Conservation (phyloP, 371 early-diverging fungal species). For the Parasitella parasitica region DNA sequence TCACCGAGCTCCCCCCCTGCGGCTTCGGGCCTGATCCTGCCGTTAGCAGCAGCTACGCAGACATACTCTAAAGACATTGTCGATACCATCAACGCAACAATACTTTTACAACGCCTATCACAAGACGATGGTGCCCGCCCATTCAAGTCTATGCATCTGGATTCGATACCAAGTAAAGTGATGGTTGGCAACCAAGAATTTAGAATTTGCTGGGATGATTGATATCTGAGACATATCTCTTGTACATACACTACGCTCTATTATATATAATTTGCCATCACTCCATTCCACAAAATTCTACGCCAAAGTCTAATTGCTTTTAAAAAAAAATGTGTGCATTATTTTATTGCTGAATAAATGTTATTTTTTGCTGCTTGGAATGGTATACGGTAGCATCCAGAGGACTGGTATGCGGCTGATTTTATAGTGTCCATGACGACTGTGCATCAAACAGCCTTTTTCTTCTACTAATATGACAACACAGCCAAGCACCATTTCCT, state of each 20-base stretch:
- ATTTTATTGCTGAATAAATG: not conserved
- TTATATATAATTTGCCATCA: not conserved
- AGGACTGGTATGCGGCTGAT: too few species aligned
- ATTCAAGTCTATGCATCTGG: constrained; percentile 17
- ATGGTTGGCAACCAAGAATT: constrained; percentile 29
- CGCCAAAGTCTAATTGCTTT: too few species aligned
- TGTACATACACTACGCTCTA: not conserved
- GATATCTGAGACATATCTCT: not conserved
- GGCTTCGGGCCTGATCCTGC: too few species aligned
- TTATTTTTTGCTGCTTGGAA: not conserved
- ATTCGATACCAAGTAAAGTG: constrained; percentile 24
- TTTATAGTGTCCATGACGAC: not conserved
- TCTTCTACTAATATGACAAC: constrained; percentile 1
- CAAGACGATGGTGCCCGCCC: constrained; percentile 53
- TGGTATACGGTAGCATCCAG: too few species aligned
- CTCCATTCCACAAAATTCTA: too few species aligned
- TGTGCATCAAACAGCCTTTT: not conserved
- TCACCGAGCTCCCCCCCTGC: not conserved
- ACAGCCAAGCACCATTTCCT: not conserved
- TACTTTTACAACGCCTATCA: constrained; percentile 47
- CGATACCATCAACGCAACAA: constrained; percentile 50
- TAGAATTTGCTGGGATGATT: constrained; percentile 21
- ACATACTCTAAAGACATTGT: constrained; percentile 33
- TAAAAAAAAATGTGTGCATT: too few species aligned
- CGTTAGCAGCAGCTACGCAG: not conserved